Evolutionary conservation across 495 filamentous ascomycete species (phyloP).

Genomic region (Daldinia vernicosa): DNA sequence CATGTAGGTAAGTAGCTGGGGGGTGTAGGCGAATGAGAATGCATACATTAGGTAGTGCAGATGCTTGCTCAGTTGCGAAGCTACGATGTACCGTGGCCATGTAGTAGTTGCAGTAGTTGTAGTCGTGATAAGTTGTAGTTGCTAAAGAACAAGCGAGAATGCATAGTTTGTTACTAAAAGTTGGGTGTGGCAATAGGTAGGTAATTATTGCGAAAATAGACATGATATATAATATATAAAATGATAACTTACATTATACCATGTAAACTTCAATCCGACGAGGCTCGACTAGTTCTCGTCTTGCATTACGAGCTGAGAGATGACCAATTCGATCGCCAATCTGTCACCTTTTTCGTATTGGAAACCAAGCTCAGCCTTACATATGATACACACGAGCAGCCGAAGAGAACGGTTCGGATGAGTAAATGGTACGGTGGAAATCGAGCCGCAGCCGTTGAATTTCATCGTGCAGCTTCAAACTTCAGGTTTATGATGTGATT

Average conservation of each 20-base stretch:
- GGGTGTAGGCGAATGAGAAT: slow-evolving; percentile 23
- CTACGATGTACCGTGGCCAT: slow-evolving; percentile 6
- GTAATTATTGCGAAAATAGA: slow-evolving; percentile 10
- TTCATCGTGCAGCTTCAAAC: slow-evolving; percentile 19
- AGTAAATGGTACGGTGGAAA: slow-evolving; percentile 26
- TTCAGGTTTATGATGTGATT: slow-evolving; percentile 32
- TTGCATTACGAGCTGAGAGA: slow-evolving; percentile 1
- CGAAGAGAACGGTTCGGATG: slow-evolving; percentile 15
- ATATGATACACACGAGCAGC: slow-evolving; percentile 1
- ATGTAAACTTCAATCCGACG: neutral
- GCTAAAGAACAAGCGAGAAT: slow-evolving; percentile 15
- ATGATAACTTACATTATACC: neutral
- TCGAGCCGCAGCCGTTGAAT: slow-evolving; percentile 22
- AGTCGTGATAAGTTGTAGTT: neutral
- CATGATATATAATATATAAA: neutral
- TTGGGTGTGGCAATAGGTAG: slow-evolving; percentile 37
- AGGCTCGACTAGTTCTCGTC: slow-evolving; percentile 1
- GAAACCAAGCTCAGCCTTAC: slow-evolving; percentile 35
- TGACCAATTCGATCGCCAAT: neutral
- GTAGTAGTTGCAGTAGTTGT: neutral
- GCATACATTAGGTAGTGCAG: no score
- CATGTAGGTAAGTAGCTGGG: slow-evolving; percentile 10
- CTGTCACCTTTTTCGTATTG: slow-evolving; percentile 22
- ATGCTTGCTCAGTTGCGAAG: slow-evolving; percentile 4
- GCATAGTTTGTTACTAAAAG: slow-evolving; percentile 34